Evolutionary conservation across 139 green algal species (phyloP).

Genomic region (Picochlorum sp.): DNA sequence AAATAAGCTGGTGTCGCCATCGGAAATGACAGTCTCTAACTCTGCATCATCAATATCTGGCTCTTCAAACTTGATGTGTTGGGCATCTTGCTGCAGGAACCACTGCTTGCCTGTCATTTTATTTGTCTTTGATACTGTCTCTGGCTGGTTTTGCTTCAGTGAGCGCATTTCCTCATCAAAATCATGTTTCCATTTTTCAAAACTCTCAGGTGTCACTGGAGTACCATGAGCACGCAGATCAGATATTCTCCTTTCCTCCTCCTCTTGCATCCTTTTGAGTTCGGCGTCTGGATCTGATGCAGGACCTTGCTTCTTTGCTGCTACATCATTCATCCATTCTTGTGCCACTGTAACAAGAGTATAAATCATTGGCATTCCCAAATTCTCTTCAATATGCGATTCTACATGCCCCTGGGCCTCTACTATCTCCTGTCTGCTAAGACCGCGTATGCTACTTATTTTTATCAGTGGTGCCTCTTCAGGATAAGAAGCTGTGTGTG

Average conservation of each 20-base stretch:
- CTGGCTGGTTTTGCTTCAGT: not conserved
- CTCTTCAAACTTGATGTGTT: conserved; percentile 21
- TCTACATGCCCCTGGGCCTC: conserved; percentile 26
- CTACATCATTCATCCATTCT: conserved; percentile 34
- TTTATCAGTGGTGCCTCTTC: conserved; percentile 39
- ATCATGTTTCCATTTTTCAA: conserved; percentile 52
- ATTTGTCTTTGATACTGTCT: not conserved
- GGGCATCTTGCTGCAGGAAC: conserved; percentile 45
- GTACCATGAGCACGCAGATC: conserved; percentile 54
- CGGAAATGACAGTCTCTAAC: conserved; percentile 6
- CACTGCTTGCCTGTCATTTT: conserved; percentile 52
- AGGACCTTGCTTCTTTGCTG: not conserved
- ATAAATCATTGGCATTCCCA: conserved; percentile 34
- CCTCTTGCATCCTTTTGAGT: conserved; percentile 32
- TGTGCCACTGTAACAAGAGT: conserved; percentile 46
- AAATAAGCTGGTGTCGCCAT: conserved; percentile 18
- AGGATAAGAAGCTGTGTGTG: conserved; percentile 36
- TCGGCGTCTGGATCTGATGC: conserved; percentile 29
- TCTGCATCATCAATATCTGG: conserved; percentile 9
- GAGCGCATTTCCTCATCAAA: conserved; percentile 26
- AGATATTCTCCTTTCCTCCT: conserved; percentile 48
- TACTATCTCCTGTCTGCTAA: conserved; percentile 54
- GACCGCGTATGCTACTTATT: conserved; percentile 39
- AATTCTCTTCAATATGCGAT: conserved; percentile 33
- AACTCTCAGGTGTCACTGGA: conserved; percentile 61